Evolutionary conservation across 2,329 filamentous ascomycete species (phyloP), one percentile per base, ranked within the genome.

Genomic region (Apiospora arundinis): DNA sequence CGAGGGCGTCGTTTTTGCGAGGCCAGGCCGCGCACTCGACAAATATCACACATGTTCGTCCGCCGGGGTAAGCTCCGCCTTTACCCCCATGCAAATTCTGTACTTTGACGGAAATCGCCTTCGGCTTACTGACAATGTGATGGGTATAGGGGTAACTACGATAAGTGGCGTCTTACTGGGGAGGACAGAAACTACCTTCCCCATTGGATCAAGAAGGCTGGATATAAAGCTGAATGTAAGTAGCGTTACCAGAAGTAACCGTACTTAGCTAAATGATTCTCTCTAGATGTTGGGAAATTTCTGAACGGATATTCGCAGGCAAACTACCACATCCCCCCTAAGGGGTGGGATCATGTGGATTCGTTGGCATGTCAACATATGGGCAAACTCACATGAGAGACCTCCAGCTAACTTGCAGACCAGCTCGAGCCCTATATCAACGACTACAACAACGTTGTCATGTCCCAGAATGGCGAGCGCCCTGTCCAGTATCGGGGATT

Each of bases 1-100:
- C 74, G 16, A 69, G 78, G 11, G 74, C 73, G 3, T 76, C 73
- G 2, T 67, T 78, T 5, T 74, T 77, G 48, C 71, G 75, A 9
- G 78, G 78, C 1, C 73, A 76, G 28, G 72, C 73, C 14, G 77
- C 76, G 1, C 78, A 80, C 67, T 77, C 78, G 37, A 77, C 75
- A 8, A 79, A 80, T 60, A 73, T 77, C 16, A 79, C 75, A 0
- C 32, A 78, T 25, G 74, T 71, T 6, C 42, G 68, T 2, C 37
- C 70, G 4, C 68, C 67, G 2, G 72, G 71, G 32, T 46, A 56
- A 28, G 49, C 6, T 32, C 32, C 3, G 32, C 14, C 48, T 11
- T 9, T 11, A 14, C 25, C 9, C 9, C 48, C 4, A 25, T 25
- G n/a, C 45, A 21, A 1, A 2, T 6, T 8, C 45, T n/a, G 7